Conservation (phyloP, 805 yeast genomes). For the Hanseniaspora meyeri region DNA sequence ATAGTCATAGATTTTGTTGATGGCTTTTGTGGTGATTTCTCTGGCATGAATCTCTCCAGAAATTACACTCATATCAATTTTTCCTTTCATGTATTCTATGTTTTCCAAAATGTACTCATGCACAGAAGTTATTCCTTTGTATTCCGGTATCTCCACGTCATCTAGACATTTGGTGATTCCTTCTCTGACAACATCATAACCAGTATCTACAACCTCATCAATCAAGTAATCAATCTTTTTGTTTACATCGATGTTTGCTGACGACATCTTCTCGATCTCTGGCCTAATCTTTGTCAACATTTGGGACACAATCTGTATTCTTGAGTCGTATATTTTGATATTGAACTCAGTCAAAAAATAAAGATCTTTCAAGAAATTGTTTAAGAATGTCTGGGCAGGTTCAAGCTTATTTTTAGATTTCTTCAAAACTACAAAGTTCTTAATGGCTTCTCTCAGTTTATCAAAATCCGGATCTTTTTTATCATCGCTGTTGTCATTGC, state of each 20-base stretch:
- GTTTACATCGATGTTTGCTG: constrained; percentile 40
- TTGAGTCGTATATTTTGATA: constrained; percentile 39
- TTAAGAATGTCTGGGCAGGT: constrained; percentile 82
- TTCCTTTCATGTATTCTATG: constrained; percentile 52
- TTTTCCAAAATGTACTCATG: constrained; percentile 60
- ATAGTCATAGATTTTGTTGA: constrained; percentile 45
- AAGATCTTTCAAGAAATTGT: constrained; percentile 58
- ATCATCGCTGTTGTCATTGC: constrained; percentile 25
- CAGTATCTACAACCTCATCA: constrained; percentile 46
- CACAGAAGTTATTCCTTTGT: constrained; percentile 50
- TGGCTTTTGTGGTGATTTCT: constrained; percentile 43
- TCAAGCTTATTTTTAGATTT: constrained; percentile 76
- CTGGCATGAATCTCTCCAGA: constrained; percentile 62
- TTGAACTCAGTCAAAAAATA: constrained; percentile 50
- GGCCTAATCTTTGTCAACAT: constrained; percentile 54
- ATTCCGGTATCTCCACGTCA: constrained; percentile 32
- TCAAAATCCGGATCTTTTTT: constrained; percentile 57
- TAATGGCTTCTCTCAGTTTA: constrained; percentile 66
- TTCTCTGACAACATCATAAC: constrained; percentile 49
- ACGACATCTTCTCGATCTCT: constrained; percentile 41
- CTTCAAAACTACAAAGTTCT: constrained; percentile 79
- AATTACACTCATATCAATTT: constrained; percentile 51
- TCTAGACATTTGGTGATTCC: constrained; percentile 42
- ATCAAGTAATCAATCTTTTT: constrained; percentile 50
- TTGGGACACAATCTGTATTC: constrained; percentile 34